phyloP scores from a whole-genome alignment of 2,329 filamentous ascomycete genomes.

The Trichoderma simmonsii region DNA sequence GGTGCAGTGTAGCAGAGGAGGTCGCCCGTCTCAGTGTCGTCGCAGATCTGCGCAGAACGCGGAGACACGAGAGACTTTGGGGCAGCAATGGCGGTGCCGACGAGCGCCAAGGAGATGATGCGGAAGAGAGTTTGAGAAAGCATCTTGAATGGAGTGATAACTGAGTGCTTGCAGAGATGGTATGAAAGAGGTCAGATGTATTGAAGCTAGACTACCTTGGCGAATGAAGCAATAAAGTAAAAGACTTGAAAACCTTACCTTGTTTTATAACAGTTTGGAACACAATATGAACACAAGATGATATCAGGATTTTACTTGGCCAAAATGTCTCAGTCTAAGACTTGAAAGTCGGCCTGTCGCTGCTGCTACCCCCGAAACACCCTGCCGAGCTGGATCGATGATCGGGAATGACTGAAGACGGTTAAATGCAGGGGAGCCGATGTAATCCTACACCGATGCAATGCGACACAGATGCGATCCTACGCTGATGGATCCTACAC shows the following conservation, averaged over 20 bases:
- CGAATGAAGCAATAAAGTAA: not conserved
- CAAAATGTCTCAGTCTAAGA: not conserved
- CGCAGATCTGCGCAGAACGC: not conserved
- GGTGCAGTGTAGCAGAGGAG: not conserved
- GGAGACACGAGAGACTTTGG: not conserved
- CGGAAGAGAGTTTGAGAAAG: not conserved
- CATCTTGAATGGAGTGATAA: not conserved
- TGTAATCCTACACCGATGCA: not conserved
- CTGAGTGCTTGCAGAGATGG: not conserved
- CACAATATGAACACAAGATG: not conserved
- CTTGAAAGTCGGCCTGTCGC: not conserved
- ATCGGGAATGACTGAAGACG: not conserved
- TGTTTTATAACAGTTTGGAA: not conserved
- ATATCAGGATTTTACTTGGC: not conserved
- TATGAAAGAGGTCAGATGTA: no score
- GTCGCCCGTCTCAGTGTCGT: not conserved
- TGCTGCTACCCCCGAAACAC: not conserved
- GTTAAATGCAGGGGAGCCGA: not conserved
- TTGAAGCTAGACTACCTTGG: not conserved
- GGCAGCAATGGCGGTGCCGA: not conserved
- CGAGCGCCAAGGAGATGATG: not conserved
- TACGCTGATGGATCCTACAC: not conserved
- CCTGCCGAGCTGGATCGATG: not conserved
- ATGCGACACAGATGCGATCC: not conserved
- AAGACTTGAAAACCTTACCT: not conserved